phyloP scores from a whole-genome alignment of 2,329 filamentous ascomycete genomes.

The Sclerotinia glacialis region DNA sequence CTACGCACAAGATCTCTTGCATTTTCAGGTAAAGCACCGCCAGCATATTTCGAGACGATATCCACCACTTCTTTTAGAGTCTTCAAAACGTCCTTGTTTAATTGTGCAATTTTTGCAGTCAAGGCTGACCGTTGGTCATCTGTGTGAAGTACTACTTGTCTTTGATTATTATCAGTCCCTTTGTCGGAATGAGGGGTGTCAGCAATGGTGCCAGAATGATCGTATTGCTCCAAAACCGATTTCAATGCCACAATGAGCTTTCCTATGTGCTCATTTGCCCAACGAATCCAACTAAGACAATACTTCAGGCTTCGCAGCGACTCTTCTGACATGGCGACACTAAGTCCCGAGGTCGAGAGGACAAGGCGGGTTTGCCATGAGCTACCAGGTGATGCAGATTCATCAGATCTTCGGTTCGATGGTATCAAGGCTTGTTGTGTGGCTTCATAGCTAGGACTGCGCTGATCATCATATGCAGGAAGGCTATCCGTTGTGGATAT shows the following conservation, averaged over 20 bases:
- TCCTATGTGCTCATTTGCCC: slow-evolving; percentile 78
- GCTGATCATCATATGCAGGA: slow-evolving; percentile 78
- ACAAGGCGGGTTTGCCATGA: slow-evolving; percentile 82
- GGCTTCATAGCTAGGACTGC: slow-evolving; percentile 73
- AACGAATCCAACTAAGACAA: slow-evolving; percentile 75
- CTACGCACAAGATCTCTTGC: slow-evolving; percentile 77
- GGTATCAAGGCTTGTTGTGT: slow-evolving; percentile 42
- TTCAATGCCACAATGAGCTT: slow-evolving; percentile 73
- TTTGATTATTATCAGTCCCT: slow-evolving; percentile 25
- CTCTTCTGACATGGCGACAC: slow-evolving; percentile 86
- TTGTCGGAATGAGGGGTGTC: slow-evolving; percentile 22
- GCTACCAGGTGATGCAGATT: slow-evolving; percentile 34
- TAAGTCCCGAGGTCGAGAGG: slow-evolving; percentile 85
- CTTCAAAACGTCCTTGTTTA: slow-evolving; percentile 71
- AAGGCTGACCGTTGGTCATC: slow-evolving; percentile 36
- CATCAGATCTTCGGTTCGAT: slow-evolving; percentile 35
- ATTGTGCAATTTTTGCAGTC: slow-evolving; percentile 54
- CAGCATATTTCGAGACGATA: slow-evolving; percentile 83
- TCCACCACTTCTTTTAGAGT: slow-evolving; percentile 78
- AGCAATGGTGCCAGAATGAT: slow-evolving; percentile 44
- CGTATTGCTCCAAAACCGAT: slow-evolving; percentile 76
- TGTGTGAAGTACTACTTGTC: slow-evolving; percentile 32
- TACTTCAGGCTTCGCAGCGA: slow-evolving; percentile 81
- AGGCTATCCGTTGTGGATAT: slow-evolving; percentile 63
- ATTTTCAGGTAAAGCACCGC: slow-evolving; percentile 87